A percentile compares a stretch with the other conserved stretches of the same genome.
Conservation (phyloP, 768 basidiomycete species). For the Candolleomyces aberdarensis region DNA sequence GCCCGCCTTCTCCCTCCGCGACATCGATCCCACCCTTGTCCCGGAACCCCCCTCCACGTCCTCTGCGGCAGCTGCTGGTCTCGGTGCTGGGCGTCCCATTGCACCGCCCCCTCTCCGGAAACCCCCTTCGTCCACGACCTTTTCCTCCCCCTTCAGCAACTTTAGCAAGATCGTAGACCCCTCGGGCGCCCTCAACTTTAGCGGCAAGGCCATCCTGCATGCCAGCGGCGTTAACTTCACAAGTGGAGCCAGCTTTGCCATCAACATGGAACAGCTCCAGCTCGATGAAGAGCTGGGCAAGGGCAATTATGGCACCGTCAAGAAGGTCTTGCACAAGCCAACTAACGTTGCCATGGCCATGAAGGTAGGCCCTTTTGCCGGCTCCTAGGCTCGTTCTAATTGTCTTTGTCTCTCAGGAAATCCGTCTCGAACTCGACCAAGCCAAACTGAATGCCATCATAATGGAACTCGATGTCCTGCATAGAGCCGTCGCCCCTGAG, state of each 20-base stretch:
- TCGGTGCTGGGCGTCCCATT: constrained; percentile 63
- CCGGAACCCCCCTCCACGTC: constrained; percentile 10
- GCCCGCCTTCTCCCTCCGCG: constrained; percentile 60
- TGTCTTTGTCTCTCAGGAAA: constrained; percentile 64
- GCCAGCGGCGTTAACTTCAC: constrained; percentile 84
- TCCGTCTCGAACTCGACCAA: constrained; percentile 91
- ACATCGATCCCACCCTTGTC: constrained; percentile 45
- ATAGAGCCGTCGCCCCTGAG: constrained; percentile 85
- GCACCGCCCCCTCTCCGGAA: constrained; percentile 33
- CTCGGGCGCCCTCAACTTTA: constrained; percentile 92
- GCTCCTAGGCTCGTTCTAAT: constrained; percentile 5
- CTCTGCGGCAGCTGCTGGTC: constrained; percentile 50
- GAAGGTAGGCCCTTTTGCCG: constrained; percentile 63
- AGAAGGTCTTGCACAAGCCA: constrained; percentile 90
- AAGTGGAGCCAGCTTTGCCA: constrained; percentile 84
- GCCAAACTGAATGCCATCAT: constrained; percentile 93
- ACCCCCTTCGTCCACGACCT: constrained; percentile 36
- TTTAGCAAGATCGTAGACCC: constrained; percentile 69
- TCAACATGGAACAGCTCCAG: constrained; percentile 92
- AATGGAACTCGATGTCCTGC: constrained; percentile 98
- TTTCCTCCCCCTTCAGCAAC: constrained; percentile 83
- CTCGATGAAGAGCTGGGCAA: constrained; percentile 91
- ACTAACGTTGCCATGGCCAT: constrained; percentile 98
- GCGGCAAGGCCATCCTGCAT: constrained; percentile 89
- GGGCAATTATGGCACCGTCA: constrained; percentile 97